Base-by-base conservation (phyloP, 1,139 yeast genomes). In the Suhomyces maxii region DNA sequence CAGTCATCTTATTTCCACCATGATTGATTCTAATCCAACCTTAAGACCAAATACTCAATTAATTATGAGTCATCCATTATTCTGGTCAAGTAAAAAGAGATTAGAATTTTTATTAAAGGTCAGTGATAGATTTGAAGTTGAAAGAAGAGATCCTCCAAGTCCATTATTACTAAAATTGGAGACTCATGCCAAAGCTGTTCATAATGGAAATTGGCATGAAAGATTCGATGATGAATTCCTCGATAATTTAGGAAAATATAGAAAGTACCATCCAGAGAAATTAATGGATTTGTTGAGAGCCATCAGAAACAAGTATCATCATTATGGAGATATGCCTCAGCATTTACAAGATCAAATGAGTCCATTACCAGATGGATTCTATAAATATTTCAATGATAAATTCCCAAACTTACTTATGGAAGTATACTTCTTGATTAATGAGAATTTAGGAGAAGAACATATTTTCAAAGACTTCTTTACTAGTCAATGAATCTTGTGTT, bases 121-220 rank as follows among this genome's bases (percentile, higher is more conserved):
- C 2, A 89, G 97, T 53, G 99, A 93, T 62, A 71, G 98, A 49
- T 87, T 90, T 63, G 99, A 93, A 59, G 73, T 86, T 43, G 97
- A 91, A 60, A 79, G 82, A 54, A 76, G 97, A 48, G 97, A 89
- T 52, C 96, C 96, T 12, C 93, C 96, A 10, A 84, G 91, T 52
- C 79, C 72, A 1, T 64, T 89, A 30, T 67, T 93, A 30, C 57
- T 76, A 25, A 68, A 73, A 48, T 69, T 93, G 14, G 98, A 93
- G 60, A 59, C 64, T 2, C 67, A 71, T 26, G 82, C 93, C 0
- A 50, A 57, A 0, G 82, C 83, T 0, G 82, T 90, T 31, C 81
- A 80, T 32, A 74, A 78, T 9, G 76, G 77, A 0, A 86, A 95
- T 55, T 95, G 99, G 98, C 87, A 86, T 56, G 55, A 58, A n/a